phyloP scores from a whole-genome alignment of 1,139 yeast genomes.

The Zygosaccharomyces pseudobailii region DNA sequence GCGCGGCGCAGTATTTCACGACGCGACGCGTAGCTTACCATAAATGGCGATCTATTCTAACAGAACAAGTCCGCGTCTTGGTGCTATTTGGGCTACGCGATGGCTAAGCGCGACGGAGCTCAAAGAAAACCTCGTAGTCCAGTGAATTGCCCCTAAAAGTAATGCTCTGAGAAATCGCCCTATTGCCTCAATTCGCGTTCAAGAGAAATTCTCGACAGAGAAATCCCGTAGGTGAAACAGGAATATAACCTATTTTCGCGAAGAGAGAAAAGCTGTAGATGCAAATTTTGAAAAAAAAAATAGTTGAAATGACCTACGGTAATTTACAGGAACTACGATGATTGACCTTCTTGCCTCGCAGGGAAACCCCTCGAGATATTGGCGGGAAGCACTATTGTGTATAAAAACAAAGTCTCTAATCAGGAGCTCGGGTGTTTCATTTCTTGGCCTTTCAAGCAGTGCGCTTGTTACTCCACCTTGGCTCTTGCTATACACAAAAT shows the following conservation, averaged over 20 bases:
- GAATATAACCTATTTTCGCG: neutral
- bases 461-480: neutral
- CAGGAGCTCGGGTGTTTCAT: neutral
- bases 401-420: neutral
- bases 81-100: neutral
- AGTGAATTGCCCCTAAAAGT: neutral
- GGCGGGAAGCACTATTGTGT: neutral
- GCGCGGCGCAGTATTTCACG: neutral
- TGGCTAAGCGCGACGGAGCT: neutral
- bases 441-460: neutral
- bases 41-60: neutral
- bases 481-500: neutral
- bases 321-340: slow-evolving; percentile 2
- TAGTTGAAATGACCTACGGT: slow-evolving; percentile 1
- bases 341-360: slow-evolving; percentile 1
- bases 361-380: slow-evolving; percentile 1
- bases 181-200: neutral
- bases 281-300: neutral
- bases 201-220: neutral
- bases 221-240: neutral
- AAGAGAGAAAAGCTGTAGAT: neutral
- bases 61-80: neutral
- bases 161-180: neutral
- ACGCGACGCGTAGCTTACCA: neutral
- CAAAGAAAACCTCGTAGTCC: neutral